Percentiles rank a stretch among this genome's conserved stretches.
Conservation (phyloP, 2,329 filamentous ascomycete species). For the Septoria linicola region DNA sequence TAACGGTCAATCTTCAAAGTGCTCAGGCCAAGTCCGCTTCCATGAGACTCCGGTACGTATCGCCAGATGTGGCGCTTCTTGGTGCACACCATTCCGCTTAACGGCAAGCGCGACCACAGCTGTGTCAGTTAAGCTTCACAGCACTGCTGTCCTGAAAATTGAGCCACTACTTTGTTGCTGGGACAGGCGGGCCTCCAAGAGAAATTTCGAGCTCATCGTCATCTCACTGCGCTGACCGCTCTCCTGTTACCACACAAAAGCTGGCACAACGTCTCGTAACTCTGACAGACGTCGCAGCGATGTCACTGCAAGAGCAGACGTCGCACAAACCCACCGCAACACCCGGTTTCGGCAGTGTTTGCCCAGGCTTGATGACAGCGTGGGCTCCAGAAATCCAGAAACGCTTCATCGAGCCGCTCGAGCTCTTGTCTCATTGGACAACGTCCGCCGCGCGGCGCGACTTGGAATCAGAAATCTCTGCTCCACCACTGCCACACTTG, state of each 20-base stretch:
- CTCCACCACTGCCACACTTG: constrained; percentile 17
- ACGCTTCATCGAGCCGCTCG: constrained; percentile 20
- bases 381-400: constrained; percentile 12
- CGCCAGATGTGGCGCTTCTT: constrained; percentile 16
- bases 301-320: not conserved
- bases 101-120: constrained; percentile 20
- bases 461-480: constrained; percentile 19
- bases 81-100: constrained; percentile 11
- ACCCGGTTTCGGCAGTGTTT: constrained; percentile 19
- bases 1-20: constrained; percentile 6
- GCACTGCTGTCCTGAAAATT: not conserved
- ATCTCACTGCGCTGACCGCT: constrained; percentile 7
- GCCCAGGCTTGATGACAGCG: constrained; percentile 11
- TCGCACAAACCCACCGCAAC: constrained; percentile 17
- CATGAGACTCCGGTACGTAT: constrained; percentile 12
- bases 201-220: not conserved
- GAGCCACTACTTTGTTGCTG: constrained; percentile 3
- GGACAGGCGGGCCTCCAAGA: not conserved
- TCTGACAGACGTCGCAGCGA: constrained; percentile 6
- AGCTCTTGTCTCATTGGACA: constrained; percentile 11
- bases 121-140: constrained; percentile 5
- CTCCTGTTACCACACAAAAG: not conserved
- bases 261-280: constrained; percentile 3
- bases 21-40: constrained; percentile 8
- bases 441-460: constrained; percentile 19